Evolutionary conservation across 1,284 basidiomycete genomes (phyloP), one percentile per base, ranked within the genome.

Genomic region (Trametes polyzona): DNA sequence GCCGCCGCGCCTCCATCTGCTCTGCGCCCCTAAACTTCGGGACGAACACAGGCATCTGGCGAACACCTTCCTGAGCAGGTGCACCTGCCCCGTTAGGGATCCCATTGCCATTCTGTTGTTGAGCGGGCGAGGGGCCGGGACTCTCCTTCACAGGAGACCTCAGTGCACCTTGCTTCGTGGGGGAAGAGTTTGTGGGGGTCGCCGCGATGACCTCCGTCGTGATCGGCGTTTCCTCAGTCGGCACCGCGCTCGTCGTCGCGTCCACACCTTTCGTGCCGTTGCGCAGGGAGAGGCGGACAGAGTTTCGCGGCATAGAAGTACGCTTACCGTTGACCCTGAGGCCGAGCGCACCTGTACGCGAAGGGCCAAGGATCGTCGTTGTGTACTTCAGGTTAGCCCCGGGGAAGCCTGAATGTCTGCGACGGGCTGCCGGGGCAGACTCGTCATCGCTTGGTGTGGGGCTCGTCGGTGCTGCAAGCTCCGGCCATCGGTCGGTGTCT

Each of bases 401-500:
- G 30, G 80, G 82, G 57, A 82, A 83, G 8, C 82, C 83, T 2
- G 78, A 75, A 1, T 80, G 76, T 17, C 77, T 55, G 2, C 65
- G 62, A 33, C 70, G 68, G n/a, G 64, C 55, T 0, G 64, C 67
- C 35, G 80, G 77, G 8, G 73, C 67, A 17, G 67, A 75, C 55
- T 91, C 89, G 59, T 88, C 85, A 59, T 89, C 86, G 61, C 82
- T 86, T 37, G 87, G 78, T 21, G 85, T 81, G 0, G 91, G 90
- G 69, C 84, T 93, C 47, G 76, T 75, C 4, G 84, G 86, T 52
- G 83, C 76, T 10, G 79, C 79, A 47, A 96, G 83, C 71, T 96
- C 92, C 17, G 93, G 93, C 92, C 92, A 96, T 69, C 84, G 75
- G 29, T 90, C 83, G 4, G 78, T 68, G 70, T 96, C 93, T 3